Conservation (phyloP, 495 filamentous ascomycete species). For the Coniosporium apollinis region DNA sequence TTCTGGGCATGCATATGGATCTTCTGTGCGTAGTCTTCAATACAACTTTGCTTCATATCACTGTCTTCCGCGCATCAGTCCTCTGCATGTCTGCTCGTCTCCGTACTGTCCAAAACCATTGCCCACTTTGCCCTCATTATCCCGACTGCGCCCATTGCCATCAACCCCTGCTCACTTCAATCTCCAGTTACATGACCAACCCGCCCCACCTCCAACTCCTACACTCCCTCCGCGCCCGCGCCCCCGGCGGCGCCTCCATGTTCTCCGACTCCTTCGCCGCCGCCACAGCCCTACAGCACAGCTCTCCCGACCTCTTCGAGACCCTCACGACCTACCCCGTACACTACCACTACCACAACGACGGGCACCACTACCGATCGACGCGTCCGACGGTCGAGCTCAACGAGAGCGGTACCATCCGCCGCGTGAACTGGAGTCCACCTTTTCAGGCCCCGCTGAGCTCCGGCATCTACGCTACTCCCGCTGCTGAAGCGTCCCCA, state of each 20-base stretch:
- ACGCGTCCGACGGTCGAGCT: slow-evolving; percentile 37
- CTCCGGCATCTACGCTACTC: neutral
- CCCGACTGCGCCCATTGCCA: too few species aligned
- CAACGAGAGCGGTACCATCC: slow-evolving; percentile 12
- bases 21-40: slow-evolving; percentile 31
- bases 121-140: too few species aligned
- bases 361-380: slow-evolving; percentile 42
- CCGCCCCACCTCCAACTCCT: slow-evolving; percentile 71
- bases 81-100: too few species aligned
- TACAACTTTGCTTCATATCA: neutral
- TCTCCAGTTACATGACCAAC: slow-evolving; percentile 47
- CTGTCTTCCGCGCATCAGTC: too few species aligned
- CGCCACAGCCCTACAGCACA: slow-evolving; percentile 28
- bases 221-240: slow-evolving; percentile 65
- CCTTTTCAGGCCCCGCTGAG: slow-evolving; percentile 16
- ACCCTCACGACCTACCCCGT: slow-evolving; percentile 30
- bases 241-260: slow-evolving; percentile 61
- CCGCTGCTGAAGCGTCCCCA: neutral
- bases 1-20: slow-evolving; percentile 81
- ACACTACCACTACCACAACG: slow-evolving; percentile 52
- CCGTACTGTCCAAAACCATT: too few species aligned
- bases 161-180: neutral
- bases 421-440: slow-evolving; percentile 13
- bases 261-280: slow-evolving; percentile 59
- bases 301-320: slow-evolving; percentile 15